Conservation (phyloP, 2,329 filamentous ascomycete genomes). For the Cryphonectria carpinicola region DNA sequence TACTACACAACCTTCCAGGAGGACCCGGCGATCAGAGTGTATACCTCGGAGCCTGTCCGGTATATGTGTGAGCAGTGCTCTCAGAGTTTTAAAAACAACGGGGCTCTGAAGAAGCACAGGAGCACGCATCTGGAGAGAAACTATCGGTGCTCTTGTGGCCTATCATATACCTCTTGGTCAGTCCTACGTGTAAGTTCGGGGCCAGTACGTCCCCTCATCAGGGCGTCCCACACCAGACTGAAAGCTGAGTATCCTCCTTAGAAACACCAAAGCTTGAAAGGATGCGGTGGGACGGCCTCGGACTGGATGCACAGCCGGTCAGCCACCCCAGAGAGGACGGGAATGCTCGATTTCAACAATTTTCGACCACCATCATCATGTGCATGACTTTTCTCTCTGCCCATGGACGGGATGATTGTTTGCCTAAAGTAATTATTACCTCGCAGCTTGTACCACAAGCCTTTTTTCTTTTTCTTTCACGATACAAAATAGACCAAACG, state of each 20-base stretch:
- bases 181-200: neutral
- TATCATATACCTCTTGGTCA: constrained; percentile 4
- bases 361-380: neutral
- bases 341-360: neutral
- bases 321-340: neutral
- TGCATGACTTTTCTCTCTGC: neutral
- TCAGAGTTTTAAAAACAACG: neutral
- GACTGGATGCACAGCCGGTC: neutral
- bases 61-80: constrained; percentile 1
- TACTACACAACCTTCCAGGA: neutral
- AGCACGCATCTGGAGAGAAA: constrained; percentile 5
- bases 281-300: neutral
- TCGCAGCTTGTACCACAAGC: neutral
- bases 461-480: neutral
- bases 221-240: neutral
- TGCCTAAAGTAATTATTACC: neutral
- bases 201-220: neutral
- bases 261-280: neutral
- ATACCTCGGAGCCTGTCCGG: neutral
- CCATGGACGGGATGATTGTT: neutral
- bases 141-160: neutral
- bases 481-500: neutral
- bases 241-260: neutral
- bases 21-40: neutral
- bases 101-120: constrained; percentile 10